Evolutionary conservation across 805 yeast genomes (phyloP).

Genomic region (Tetrapisispora fleetii): DNA sequence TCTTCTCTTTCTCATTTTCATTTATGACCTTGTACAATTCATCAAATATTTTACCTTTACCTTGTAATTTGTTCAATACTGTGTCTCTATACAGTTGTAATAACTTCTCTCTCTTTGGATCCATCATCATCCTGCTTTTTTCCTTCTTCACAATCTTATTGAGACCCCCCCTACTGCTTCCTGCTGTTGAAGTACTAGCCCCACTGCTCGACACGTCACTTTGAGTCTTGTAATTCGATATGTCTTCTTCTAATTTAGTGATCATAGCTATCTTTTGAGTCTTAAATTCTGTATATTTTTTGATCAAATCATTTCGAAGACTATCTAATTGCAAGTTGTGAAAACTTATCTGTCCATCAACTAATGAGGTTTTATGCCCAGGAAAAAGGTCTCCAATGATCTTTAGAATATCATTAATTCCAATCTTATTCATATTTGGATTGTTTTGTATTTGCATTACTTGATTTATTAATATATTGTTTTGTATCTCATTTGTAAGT

Average conservation of each 20-base stretch:
- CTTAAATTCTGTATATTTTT: constrained; percentile 12
- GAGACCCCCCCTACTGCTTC: background rate
- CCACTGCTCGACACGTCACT: background rate
- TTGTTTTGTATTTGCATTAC: constrained; percentile 7
- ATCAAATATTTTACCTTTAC: constrained; percentile 17
- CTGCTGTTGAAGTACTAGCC: background rate
- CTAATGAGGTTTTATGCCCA: constrained; percentile 18
- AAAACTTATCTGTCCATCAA: constrained; percentile 28
- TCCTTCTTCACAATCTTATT: background rate
- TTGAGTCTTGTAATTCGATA: constrained; percentile 3
- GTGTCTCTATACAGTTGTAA: constrained; percentile 27
- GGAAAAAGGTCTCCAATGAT: constrained; percentile 24
- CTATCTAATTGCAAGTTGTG: constrained; percentile 21
- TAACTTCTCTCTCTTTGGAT: constrained; percentile 24
- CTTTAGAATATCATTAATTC: constrained; percentile 24
- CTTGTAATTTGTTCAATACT: constrained; percentile 24
- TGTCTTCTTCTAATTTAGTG: constrained; percentile 15
- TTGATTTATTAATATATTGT: constrained; percentile 20
- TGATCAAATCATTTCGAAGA: constrained; percentile 12
- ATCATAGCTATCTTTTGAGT: constrained; percentile 9
- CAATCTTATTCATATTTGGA: constrained; percentile 17
- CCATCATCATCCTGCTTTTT: constrained; percentile 5
- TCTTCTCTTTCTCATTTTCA: background rate
- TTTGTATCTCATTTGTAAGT: constrained; percentile 26
- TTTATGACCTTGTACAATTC: constrained; percentile 12